These are phyloP conservation scores for Pyricularia sp. DNA, from an alignment of 2,329 filamentous ascomycete genomes.

Conservation along the genomic window DNA sequence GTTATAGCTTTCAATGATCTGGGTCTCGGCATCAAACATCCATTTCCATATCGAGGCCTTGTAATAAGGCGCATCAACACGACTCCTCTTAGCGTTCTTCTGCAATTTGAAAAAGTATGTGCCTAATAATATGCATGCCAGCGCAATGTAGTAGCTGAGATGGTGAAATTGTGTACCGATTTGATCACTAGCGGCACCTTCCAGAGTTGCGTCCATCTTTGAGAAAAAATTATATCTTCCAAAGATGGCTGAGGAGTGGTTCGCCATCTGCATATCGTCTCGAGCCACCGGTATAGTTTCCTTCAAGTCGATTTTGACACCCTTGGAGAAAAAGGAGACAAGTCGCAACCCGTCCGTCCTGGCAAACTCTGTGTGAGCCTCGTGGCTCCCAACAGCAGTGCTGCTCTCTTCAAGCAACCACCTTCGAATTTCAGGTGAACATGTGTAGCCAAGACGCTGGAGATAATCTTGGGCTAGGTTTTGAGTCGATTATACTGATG, in stretches of 20 bases:
- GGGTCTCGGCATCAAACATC: conserved; percentile 35
- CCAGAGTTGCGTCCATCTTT: conserved; percentile 11
- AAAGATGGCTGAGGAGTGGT: conserved; percentile 10
- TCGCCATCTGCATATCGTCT: conserved; percentile 8
- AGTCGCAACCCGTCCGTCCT: not conserved
- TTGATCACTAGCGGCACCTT: conserved; percentile 14
- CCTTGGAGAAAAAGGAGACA: not conserved
- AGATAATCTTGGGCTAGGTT: not conserved
- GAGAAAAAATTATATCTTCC: conserved; percentile 10
- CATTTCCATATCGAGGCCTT: conserved; percentile 34
- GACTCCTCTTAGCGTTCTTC: conserved; percentile 13
- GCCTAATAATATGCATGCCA: conserved; percentile 21
- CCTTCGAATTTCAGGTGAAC: not conserved
- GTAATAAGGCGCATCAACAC: conserved; percentile 30
- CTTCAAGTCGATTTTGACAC: not conserved
- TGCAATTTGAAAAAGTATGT: conserved; percentile 24
- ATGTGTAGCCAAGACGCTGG: not conserved
- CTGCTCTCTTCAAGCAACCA: not conserved
- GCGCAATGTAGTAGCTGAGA: conserved; percentile 27
- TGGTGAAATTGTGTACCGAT: conserved; percentile 17
- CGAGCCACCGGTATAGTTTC: not conserved
- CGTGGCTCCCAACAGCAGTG: not conserved
- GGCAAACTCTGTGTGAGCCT: not conserved
- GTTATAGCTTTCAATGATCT: conserved; percentile 34
- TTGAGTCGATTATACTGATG: not conserved